Conservation (phyloP, 1,139 yeast genomes). For the Debaryomyces sp. region DNA sequence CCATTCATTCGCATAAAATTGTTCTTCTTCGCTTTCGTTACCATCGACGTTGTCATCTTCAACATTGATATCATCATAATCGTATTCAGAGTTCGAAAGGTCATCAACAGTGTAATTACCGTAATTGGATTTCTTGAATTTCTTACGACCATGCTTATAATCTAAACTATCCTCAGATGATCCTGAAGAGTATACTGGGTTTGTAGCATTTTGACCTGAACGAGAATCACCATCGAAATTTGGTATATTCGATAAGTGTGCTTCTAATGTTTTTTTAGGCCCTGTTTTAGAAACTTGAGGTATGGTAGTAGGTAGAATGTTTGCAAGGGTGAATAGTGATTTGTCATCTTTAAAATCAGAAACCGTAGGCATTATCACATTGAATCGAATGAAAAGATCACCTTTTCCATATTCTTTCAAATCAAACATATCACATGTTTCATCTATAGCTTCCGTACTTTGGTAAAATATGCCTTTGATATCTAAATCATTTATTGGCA, state of each 20-base stretch:
- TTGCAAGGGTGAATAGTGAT: slow-evolving; percentile 25
- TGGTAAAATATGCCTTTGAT: slow-evolving; percentile 28
- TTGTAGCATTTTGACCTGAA: neutral
- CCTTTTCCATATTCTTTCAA: slow-evolving; percentile 32
- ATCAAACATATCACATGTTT: slow-evolving; percentile 21
- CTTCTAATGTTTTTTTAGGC: slow-evolving; percentile 15
- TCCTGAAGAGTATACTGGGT: neutral
- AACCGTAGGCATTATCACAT: slow-evolving; percentile 38
- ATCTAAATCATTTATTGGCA: slow-evolving; percentile 60
- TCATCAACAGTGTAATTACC: slow-evolving; percentile 3
- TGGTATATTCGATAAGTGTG: slow-evolving; percentile 30
- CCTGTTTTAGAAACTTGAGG: neutral
- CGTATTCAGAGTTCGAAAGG: slow-evolving; percentile 16
- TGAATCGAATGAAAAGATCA: slow-evolving; percentile 45
- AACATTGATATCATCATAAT: slow-evolving; percentile 30
- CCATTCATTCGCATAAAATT: slow-evolving; percentile 26
- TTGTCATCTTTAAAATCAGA: slow-evolving; percentile 26
- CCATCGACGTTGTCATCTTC: slow-evolving; percentile 23
- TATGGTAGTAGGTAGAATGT: slow-evolving; percentile 26
- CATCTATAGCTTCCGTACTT: slow-evolving; percentile 20
- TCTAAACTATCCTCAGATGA: slow-evolving; percentile 1
- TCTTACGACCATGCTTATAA: neutral
- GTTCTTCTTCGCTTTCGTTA: slow-evolving; percentile 28
- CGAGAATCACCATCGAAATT: neutral
- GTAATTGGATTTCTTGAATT: neutral